Conservation (phyloP, 1,284 basidiomycete species). For the Ceratobasidium theobromae region DNA sequence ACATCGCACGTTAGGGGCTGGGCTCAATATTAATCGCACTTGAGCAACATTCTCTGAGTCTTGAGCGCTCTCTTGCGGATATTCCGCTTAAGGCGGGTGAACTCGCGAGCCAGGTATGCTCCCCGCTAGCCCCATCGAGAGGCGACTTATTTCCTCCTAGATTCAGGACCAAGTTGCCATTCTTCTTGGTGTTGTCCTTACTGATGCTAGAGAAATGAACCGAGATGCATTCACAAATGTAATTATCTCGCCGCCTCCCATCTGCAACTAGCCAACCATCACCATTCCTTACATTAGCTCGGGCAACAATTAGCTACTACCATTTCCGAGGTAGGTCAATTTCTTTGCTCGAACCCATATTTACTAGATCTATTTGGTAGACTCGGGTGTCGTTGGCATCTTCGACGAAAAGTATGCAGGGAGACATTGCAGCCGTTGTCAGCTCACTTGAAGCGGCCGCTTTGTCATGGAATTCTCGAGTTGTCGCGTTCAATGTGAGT, state of each 20-base stretch:
- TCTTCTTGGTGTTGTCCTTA: not conserved
- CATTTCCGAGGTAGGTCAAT: not conserved
- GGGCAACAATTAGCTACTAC: not conserved
- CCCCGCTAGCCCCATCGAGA: not conserved
- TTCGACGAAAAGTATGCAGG: not conserved
- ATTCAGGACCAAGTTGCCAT: not conserved
- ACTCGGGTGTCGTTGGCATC: not conserved
- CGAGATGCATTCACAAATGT: not conserved
- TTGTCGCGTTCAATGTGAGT: conserved; percentile 16
- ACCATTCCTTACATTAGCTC: not conserved
- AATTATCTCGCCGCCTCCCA: not conserved
- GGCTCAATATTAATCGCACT: not conserved
- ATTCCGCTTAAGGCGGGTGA: not conserved
- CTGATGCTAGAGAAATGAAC: not conserved
- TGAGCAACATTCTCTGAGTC: not conserved
- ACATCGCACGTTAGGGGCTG: not conserved
- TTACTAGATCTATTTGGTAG: not conserved
- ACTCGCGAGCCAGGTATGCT: not conserved
- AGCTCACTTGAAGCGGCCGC: not conserved
- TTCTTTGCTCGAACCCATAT: not conserved
- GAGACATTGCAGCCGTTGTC: not conserved
- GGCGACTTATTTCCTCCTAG: not conserved
- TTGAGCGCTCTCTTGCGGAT: not conserved
- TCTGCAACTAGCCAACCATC: not conserved
- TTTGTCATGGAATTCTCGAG: conserved; percentile 21